Evolutionary conservation across 306 rosid species (phyloP).

Genomic region (Quercus alba): DNA sequence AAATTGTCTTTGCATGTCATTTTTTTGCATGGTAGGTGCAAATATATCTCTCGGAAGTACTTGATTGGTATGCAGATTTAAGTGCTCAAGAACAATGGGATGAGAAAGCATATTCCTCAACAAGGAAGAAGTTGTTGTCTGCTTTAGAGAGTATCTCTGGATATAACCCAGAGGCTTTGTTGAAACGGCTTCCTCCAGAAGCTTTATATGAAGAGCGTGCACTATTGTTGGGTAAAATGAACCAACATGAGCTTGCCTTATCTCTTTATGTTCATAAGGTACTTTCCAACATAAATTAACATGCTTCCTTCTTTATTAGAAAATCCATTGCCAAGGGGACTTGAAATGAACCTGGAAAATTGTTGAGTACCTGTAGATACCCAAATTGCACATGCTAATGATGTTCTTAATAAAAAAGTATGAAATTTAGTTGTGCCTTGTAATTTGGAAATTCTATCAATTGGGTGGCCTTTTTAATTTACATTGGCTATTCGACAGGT

Average conservation of each 20-base stretch:
- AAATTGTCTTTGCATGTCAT: constrained; percentile 18
- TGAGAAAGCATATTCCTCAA: constrained; percentile 72
- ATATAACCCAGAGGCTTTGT: constrained; percentile 78
- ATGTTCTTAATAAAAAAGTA: neutral
- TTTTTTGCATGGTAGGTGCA: constrained; percentile 61
- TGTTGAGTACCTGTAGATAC: neutral
- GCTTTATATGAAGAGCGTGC: constrained; percentile 97
- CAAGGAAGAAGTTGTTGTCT: constrained; percentile 80
- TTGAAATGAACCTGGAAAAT: neutral
- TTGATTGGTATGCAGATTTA: constrained; percentile 85
- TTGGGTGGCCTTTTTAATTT: neutral
- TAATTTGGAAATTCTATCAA: neutral
- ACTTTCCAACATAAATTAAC: neutral
- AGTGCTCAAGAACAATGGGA: constrained; percentile 76
- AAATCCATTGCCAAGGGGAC: neutral
- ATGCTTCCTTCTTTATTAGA: neutral
- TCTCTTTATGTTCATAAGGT: constrained; percentile 95
- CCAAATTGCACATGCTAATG: neutral
- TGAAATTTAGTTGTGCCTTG: neutral
- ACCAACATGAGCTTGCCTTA: constrained; percentile 93
- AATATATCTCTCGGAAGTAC: constrained; percentile 87
- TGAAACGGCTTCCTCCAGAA: constrained; percentile 80
- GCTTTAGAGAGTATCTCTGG: constrained; percentile 85
- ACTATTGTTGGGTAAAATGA: constrained; percentile 84
- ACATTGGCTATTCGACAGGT: neutral